Conservation (phyloP, 345 rosid species). For the Rhodamnia rubescens region DNA sequence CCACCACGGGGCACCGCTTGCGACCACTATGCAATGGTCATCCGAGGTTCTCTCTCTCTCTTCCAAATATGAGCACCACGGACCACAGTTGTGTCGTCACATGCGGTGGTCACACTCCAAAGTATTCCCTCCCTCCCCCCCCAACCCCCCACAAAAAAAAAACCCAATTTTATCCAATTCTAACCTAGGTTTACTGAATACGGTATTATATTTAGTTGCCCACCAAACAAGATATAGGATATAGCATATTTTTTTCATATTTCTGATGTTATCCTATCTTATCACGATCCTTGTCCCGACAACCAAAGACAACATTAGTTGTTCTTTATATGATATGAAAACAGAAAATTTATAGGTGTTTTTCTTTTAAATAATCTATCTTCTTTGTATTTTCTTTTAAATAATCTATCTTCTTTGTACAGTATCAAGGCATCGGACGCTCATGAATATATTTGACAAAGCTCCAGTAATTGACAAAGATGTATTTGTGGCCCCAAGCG, state of each 20-base stretch:
- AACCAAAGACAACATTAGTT: background rate
- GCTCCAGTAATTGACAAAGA: constrained; percentile 64
- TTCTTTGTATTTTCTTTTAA: background rate
- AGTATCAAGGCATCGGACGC: constrained; percentile 91
- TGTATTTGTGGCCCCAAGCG: constrained; percentile 83
- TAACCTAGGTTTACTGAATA: background rate
- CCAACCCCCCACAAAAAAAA: too few relatives aligned
- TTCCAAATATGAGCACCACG: background rate
- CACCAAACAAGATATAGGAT: background rate
- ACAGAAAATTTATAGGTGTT: background rate
- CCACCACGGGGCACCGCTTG: background rate
- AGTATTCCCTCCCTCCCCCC: too few relatives aligned
- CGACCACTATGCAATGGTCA: background rate
- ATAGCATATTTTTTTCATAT: background rate
- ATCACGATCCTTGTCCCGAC: background rate
- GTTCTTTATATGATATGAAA: background rate
- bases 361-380: background rate
- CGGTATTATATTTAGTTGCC: background rate
- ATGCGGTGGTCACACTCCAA: background rate
- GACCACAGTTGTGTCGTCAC: background rate
- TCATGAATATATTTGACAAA: constrained; percentile 75
- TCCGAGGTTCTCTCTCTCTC: background rate
- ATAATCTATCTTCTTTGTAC: background rate
- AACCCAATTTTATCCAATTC: background rate
- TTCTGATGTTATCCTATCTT: background rate